Evolutionary conservation across 2,329 filamentous ascomycete species (phyloP), one percentile per base, ranked within the genome.

Genomic region (Venturia carpophila): DNA sequence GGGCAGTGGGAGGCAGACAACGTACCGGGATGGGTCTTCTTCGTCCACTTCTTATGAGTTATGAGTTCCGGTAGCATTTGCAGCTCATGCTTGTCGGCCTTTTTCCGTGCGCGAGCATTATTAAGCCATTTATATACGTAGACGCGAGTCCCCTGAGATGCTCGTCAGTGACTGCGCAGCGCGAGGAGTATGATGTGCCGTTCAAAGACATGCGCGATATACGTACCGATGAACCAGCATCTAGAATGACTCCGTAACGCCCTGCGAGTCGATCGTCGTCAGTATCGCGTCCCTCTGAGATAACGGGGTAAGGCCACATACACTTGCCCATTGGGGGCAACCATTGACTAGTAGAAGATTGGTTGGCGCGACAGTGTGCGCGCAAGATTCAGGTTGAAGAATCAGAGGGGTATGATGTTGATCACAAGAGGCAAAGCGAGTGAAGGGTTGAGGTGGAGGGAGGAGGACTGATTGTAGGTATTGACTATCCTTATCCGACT

Each of bases 61-160:
- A 90, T 86, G 69, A 99, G 80, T 70, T 87, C 85, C 2, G 94
- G 94, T 37, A 99, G 79, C 62, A 82, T 85, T 66, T 85, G 83
- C 61, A 92, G 74, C 52, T 89, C 82, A 49, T 84, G 77, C 24
- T 78, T 72, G 56, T 82, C 79, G 43, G 84, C 87, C 65, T 87
- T 79, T 67, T 86, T 81, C 71, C 85, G 80, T 68, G 89, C 88
- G 69, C 82, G 82, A 47, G 84, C 80, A 68, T 87, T 87, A 73
- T 95, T 89, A 72, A 92, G 85, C 94, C 94, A 99, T 77, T 87
- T 86, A 79, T 99, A 99, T 66, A 99, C 86, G 76, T 99, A 91
- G 68, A 96, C 83, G 74, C 94, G 89, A 72, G 93, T 97, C 75
- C 94, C 93, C 76, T 84, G 3, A 30, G 45, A 39, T 37, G 58